Base-by-base conservation (phyloP, 495 filamentous ascomycete genomes). In the Neurospora sp. region DNA sequence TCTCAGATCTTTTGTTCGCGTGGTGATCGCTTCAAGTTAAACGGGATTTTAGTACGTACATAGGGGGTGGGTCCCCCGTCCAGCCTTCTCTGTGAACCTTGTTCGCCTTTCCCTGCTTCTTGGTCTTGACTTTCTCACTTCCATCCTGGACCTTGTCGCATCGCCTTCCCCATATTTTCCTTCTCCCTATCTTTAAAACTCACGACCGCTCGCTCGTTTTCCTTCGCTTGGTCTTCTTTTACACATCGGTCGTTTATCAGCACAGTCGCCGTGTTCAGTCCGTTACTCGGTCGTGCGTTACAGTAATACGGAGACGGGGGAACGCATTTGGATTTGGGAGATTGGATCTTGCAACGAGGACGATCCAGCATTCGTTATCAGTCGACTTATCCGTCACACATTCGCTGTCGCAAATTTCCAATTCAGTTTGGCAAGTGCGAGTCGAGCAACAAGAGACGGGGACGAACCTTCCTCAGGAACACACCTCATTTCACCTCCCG, bases 201-300 rank as follows among this genome's bases (percentile, higher is more conserved):
- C 53, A 65, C 53, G 6, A 65, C 53, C 40, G 22, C 27, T 65
- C 53, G 6, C 53, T 44, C 40, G 40, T 27, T 71, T 61, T 22
- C 17, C 7, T 20, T 22, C 35, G 48, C 65, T 72, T 72, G 44
- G 61, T 31, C 68, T 70, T 61, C 68, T 70, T 73, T 70, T 22
- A 39, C 39, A 40, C 20, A 70, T 27, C 68, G 65, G 22, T 71
- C 41, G 41, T 61, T 48, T 27, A 59, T 59, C 48, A 59, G 45
- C 45, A 53, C 45, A 53, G 45, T 53, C 45, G 20, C 45, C 9
- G 17, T 45, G 44, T 45, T 45, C 44, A 45, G n/a, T 45, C 14
- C 44, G 44, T 45, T 12, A 20, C 45, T 53, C 45, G 45, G 45
- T 17, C 53, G 53, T 65, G 53, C 53, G 53, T 65, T 65, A 65